phyloP scores from a whole-genome alignment of 2,329 filamentous ascomycete genomes.

The Lecanoromycetidae sp. region DNA sequence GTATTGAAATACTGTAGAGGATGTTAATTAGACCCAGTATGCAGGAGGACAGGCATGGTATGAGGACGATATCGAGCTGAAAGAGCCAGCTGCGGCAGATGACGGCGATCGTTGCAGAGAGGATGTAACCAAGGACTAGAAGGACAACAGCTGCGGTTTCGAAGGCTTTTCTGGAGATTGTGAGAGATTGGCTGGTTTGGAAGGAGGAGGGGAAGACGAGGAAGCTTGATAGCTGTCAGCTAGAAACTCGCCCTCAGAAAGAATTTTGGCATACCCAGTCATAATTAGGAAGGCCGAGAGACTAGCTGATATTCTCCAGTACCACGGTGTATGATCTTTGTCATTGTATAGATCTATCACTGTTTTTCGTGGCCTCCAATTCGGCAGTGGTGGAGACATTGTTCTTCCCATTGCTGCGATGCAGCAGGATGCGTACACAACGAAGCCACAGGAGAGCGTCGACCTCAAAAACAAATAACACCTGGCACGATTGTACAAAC shows the following conservation, averaged over 20 bases:
- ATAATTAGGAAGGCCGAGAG: conserved; percentile 16
- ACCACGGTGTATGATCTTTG: conserved; percentile 18
- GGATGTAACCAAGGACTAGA: conserved; percentile 36
- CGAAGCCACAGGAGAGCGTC: background rate
- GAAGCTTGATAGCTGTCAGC: conserved; percentile 26
- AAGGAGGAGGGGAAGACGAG: conserved; percentile 39
- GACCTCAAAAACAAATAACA: background rate
- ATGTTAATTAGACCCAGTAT: conserved; percentile 37
- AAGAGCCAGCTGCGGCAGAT: conserved; percentile 35
- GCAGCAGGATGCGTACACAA: background rate
- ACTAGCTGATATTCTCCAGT: conserved; percentile 17
- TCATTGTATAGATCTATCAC: conserved; percentile 20
- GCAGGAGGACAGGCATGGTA: conserved; percentile 32
- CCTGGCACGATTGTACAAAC: too few relatives aligned
- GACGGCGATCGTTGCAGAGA: conserved; percentile 37
- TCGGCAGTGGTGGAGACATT: conserved; percentile 7
- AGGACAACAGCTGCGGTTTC: conserved; percentile 37
- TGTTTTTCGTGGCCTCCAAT: conserved; percentile 16
- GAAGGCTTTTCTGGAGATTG: conserved; percentile 30
- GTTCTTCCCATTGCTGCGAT: background rate
- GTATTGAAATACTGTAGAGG: conserved; percentile 33
- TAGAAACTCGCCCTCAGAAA: background rate
- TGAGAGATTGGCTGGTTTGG: conserved; percentile 29
- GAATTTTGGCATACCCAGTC: conserved; percentile 12
- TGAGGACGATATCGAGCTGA: conserved; percentile 36